These are phyloP conservation scores for Dichomitus squalens DNA, from an alignment of 1,284 basidiomycete species.

Conservation along the genomic window DNA sequence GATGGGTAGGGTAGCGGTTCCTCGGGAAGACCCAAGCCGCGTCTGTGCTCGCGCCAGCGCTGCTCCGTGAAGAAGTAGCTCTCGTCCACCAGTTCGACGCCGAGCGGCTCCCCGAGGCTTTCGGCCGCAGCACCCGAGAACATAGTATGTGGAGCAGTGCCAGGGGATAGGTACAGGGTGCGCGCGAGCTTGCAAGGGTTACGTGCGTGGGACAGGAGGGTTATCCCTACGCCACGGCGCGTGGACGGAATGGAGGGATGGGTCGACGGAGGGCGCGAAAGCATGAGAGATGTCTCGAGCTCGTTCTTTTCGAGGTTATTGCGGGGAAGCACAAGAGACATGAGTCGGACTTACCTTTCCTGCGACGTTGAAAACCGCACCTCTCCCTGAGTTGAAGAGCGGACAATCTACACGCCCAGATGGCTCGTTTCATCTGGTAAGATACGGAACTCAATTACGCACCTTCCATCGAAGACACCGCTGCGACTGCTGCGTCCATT, in stretches of 20 bases:
- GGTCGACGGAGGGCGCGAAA: constrained; percentile 70
- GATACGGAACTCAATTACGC: constrained; percentile 4
- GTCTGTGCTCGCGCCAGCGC: constrained; percentile 75
- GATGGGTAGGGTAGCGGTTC: constrained; percentile 49
- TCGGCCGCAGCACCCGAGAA: constrained; percentile 71
- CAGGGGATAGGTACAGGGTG: constrained; percentile 67
- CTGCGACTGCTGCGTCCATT: constrained; percentile 80
- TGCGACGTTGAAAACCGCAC: constrained; percentile 78
- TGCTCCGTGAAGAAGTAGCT: constrained; percentile 76
- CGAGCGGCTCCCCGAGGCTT: constrained; percentile 53
- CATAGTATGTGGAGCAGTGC: constrained; percentile 64
- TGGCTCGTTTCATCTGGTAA: background rate
- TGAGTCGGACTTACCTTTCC: constrained; percentile 55
- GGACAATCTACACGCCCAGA: constrained; percentile 55
- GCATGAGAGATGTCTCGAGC: constrained; percentile 78
- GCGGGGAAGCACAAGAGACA: background rate
- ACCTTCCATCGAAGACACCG: constrained; percentile 77
- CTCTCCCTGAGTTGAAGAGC: constrained; percentile 78
- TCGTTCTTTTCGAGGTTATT: too few species aligned
- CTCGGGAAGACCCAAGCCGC: constrained; percentile 70
- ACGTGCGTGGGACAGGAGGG: constrained; percentile 65
- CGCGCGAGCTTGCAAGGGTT: constrained; percentile 78
- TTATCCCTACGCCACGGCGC: constrained; percentile 64
- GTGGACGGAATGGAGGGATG: constrained; percentile 59
- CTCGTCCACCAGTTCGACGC: constrained; percentile 62